Evolutionary conservation across 345 rosid species (phyloP).

Genomic region (Adansonia digitata): DNA sequence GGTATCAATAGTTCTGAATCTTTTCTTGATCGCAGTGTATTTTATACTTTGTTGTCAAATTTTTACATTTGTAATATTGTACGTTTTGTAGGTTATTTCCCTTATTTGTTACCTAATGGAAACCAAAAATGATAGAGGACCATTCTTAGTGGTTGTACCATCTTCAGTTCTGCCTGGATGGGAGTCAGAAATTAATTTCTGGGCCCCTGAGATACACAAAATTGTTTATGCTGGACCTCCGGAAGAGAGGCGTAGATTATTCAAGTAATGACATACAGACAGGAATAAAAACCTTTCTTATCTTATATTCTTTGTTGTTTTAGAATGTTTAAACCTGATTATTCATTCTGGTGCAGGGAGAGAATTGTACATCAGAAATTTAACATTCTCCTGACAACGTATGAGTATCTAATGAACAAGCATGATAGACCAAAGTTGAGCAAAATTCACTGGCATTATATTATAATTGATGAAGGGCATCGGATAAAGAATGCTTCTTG

Average conservation of each 20-base stretch:
- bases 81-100: constrained; percentile 63
- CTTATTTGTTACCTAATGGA: constrained; percentile 90
- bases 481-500: constrained; percentile 97
- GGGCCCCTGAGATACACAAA: constrained; percentile 74
- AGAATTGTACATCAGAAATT: constrained; percentile 82
- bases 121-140: constrained; percentile 84
- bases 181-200: constrained; percentile 75
- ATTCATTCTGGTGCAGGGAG: constrained; percentile 56
- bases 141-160: constrained; percentile 89
- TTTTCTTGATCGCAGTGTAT: neutral
- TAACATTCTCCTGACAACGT: constrained; percentile 85
- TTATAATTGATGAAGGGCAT: constrained; percentile 95
- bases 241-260: constrained; percentile 82
- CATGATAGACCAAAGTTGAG: constrained; percentile 90
- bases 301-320: constrained; percentile 9
- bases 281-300: constrained; percentile 4
- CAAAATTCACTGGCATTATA: constrained; percentile 86
- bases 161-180: constrained; percentile 90
- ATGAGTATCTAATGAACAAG: constrained; percentile 95
- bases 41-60: constrained; percentile 8
- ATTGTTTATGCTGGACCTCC: constrained; percentile 88
- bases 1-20: constrained; percentile 31
- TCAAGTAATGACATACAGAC: constrained; percentile 49
- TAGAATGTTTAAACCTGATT: constrained; percentile 11
- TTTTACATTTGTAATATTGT: constrained; percentile 10